Evolutionary conservation across 2,329 filamentous ascomycete genomes (phyloP), one percentile per base, ranked within the genome.

Genomic region (Penicillium sp.): DNA sequence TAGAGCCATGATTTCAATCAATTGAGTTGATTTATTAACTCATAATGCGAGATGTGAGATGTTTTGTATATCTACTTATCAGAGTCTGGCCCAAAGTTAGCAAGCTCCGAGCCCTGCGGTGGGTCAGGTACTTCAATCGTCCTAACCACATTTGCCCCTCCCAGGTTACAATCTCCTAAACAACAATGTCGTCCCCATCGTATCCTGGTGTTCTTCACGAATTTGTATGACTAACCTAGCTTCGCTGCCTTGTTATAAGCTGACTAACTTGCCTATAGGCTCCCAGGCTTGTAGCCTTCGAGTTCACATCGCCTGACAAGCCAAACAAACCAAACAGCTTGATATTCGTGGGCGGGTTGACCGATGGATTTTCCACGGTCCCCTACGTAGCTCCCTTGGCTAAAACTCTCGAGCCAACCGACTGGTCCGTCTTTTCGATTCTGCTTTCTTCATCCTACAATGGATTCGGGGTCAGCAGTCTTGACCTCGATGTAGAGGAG

Each of bases 331-430:
- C 67, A 41, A 67, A 84, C 69, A 82, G 78, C 26, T 71, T 86
- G 48, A 71, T 86, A 62, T 86, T 83, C 73, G 73, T 86, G 50
- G 83, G 81, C 56, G 85, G 85, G 35, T 75, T 87, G 40, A 79
- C 76, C 49, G 84, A 87, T 68, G 83, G 81, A 20, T 75, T 84
- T 49, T 76, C 78, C 53, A 82, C 79, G 6, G 81, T 85, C 7
- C 69, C 75, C 18, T 87, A 85, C 67, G 77, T 83, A 2, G 67
- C 76, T 43, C 64, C 72, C 6, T 74, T 87, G 49, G 79, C 82
- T 6, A 56, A 72, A 20, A 65, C 75, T 2, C 76, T 86, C n/a
- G 69, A 75, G 1, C 71, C 76, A 0, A 73, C 77, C 2, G 69
- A 72, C 50, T 87, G 84, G 83, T 74, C 74, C 11, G 67, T 87